Base-by-base conservation (phyloP, 2,329 filamentous ascomycete genomes). In the Cercospora sp. region DNA sequence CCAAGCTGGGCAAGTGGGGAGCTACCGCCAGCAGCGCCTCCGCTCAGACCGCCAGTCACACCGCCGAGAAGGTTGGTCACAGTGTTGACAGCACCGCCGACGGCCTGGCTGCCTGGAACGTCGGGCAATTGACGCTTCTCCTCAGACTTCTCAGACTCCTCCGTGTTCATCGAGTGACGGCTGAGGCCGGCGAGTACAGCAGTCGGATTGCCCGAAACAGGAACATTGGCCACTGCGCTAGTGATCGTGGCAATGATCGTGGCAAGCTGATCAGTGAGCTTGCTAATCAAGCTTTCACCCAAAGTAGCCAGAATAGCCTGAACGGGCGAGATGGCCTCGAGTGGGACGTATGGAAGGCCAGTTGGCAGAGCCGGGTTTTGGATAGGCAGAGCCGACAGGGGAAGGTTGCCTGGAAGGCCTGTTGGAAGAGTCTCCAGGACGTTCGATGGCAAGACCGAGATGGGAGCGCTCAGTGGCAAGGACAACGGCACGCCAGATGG, bases 231-330 rank as follows among this genome's bases (percentile, higher is more conserved):
- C 16, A 39, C 57, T 2, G 66, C 66, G 18, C 62, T 36, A 28
- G 63, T 18, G 18, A 68, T 65, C 10, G 53, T 55, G 53, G 63
- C 33, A 33, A 65, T 60, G 51, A 68, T 68, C 13, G 60, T 53
- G 48, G 57, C 33, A 3, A 68, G 63, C 12, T 60, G 53, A 23
- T 65, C 59, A 13, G 66, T 60, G 13, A 68, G 63, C 20, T 62
- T 12, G 1, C 20, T 31, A 9, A 65, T 61, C 48, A 68, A 60
- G n/a, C 39, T 48, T 13, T 62, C 48, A 3, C 66, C 63, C 1
- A 68, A 62, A 8, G 48, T 63, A 10, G 63, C 60, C 39, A 68
- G n/a, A 33, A 64, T 61, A 13, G 48, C 66, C 45, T 65, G 62
- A 13, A 63, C 58, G 13, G 45, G 45, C 5, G 63, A 55, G 16